Percentiles rank a stretch among this genome's conserved stretches.
Conservation (phyloP, 202 grass and related monocot genomes). For the Brachypodium distachyon region DNA sequence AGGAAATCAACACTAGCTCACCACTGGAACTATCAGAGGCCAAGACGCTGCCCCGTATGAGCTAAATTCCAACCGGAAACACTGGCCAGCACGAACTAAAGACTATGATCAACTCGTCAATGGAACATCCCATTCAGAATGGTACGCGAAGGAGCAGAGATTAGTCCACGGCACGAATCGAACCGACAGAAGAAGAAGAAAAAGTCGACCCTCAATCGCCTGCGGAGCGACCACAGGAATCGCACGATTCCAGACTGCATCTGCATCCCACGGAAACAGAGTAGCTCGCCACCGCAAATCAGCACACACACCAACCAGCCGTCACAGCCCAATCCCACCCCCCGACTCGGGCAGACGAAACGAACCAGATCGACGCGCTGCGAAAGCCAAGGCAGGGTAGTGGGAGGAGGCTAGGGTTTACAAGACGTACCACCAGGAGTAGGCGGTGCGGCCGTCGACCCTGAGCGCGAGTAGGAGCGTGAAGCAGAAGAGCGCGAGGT, state of each 20-base stretch:
- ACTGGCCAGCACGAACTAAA: background rate
- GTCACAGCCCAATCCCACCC: background rate
- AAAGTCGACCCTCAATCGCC: background rate
- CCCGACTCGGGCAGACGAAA: background rate
- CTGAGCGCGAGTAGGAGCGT: conserved; percentile 64
- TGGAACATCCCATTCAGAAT: background rate
- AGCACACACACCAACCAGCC: background rate
- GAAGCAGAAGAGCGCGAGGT: conserved; percentile 82
- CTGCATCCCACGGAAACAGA: background rate
- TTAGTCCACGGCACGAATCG: background rate
- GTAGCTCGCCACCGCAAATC: background rate
- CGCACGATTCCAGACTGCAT: background rate
- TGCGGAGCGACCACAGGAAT: background rate
- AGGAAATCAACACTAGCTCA: background rate
- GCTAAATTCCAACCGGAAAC: background rate
- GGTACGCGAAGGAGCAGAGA: background rate
- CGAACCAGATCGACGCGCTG: conserved; percentile 13
- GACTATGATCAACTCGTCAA: background rate
- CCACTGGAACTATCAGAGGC: no score
- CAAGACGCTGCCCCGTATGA: background rate
- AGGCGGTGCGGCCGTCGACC: conserved; percentile 51
- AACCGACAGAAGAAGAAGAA: background rate
- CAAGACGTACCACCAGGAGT: conserved; percentile 75
- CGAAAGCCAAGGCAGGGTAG: background rate
- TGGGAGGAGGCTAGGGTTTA: conserved; percentile 7